A percentile compares a stretch with the other conserved stretches of the same genome.
phyloP scores from a whole-genome alignment of 345 rosid genomes.

The Citrus medica region DNA sequence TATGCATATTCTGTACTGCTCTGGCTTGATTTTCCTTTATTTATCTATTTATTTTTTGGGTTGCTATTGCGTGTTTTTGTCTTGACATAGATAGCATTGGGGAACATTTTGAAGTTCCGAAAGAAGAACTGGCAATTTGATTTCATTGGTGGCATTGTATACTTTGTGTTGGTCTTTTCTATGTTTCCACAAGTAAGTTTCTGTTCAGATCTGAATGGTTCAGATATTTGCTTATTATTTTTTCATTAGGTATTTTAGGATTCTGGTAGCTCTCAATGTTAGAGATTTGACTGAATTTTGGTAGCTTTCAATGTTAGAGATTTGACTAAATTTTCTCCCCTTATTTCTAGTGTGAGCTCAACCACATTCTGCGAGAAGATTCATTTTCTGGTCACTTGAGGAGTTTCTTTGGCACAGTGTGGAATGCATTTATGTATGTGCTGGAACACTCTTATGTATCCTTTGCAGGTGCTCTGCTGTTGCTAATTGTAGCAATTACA shows the following conservation, averaged over 20 bases:
- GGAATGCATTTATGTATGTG: conserved; percentile 66
- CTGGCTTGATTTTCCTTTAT: conserved; percentile 10
- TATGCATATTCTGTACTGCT: conserved; percentile 1
- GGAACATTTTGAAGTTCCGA: conserved; percentile 97
- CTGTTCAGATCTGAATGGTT: conserved; percentile 8
- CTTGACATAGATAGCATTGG: conserved; percentile 84
- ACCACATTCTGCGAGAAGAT: conserved; percentile 82
- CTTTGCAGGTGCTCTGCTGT: conserved; percentile 61
- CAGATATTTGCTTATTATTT: not conserved
- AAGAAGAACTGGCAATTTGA: conserved; percentile 99
- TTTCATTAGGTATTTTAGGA: conserved; percentile 5
- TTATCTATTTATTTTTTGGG: not conserved
- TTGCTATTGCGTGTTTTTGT: conserved; percentile 13
- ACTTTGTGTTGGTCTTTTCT: conserved; percentile 84
- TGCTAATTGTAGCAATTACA: conserved; percentile 60
- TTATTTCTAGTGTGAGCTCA: conserved; percentile 79
- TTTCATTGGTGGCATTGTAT: conserved; percentile 94
- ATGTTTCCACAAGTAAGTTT: conserved; percentile 84
- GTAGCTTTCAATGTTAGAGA: not conserved
- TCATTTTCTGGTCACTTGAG: conserved; percentile 80
- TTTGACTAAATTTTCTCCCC: conserved; percentile 19
- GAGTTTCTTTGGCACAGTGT: conserved; percentile 79
- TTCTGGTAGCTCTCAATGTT: not conserved
- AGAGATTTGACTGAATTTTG: conserved; percentile 17
- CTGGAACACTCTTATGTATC: conserved; percentile 81